Percentiles rank a stretch among this genome's conserved stretches.
phyloP scores from a whole-genome alignment of 441 rosid species.

The Pelargonium myrrhifolium region DNA sequence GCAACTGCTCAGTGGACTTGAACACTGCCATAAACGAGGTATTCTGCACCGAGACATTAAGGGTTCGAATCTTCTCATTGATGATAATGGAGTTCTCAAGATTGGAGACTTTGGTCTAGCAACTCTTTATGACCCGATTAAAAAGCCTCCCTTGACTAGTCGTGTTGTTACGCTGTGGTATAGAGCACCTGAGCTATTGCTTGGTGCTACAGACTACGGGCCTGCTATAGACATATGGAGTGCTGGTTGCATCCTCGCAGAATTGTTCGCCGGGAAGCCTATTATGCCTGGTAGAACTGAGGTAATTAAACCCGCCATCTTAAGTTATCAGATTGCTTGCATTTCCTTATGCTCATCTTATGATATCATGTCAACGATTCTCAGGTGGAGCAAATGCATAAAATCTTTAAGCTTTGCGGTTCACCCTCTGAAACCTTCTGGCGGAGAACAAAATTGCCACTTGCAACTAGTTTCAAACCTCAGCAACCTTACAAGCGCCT shows the following conservation, averaged over 20 bases:
- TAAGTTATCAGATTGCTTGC: no score
- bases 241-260: constrained; percentile 91
- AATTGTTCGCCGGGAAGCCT: constrained; percentile 94
- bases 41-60: constrained; percentile 91
- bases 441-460: constrained; percentile 87
- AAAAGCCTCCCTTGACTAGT: constrained; percentile 72
- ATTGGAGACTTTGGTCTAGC: constrained; percentile 97
- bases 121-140: constrained; percentile 63
- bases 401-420: constrained; percentile 92
- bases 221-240: constrained; percentile 97
- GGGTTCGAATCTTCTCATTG: constrained; percentile 88
- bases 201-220: constrained; percentile 85
- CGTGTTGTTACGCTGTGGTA: constrained; percentile 98
- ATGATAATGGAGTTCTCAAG: constrained; percentile 77
- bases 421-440: constrained; percentile 93
- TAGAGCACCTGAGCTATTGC: constrained; percentile 90
- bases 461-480: constrained; percentile 90
- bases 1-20: constrained; percentile 75
- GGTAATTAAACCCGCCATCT: constrained; percentile 31
- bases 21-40: constrained; percentile 85
- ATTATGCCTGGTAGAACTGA: constrained; percentile 99
- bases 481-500: constrained; percentile 83
- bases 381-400: constrained; percentile 95
- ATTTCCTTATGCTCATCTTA: neutral
- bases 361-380: constrained; percentile 14